Base-by-base conservation (phyloP, 2,329 filamentous ascomycete species). In the Fusarium sp. region DNA sequence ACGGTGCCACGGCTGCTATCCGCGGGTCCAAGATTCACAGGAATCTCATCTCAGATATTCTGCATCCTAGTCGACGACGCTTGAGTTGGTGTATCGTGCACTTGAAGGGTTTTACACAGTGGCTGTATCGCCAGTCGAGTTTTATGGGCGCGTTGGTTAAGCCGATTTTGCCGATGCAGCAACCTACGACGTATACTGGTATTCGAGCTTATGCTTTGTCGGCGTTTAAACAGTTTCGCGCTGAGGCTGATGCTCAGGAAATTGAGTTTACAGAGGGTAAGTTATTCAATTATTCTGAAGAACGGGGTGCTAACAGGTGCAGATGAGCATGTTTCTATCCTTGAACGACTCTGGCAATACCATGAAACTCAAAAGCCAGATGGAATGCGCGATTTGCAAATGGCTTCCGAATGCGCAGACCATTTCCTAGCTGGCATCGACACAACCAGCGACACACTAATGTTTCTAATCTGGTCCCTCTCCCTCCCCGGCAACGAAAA, bases 371-470 rank as follows among this genome's bases (percentile, higher is more conserved):
- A 73, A 5, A 78, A 74, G 31, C 58, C 67, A 4, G 57, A 57
- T 11, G 68, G 73, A 5, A 70, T 85, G 6, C 75, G 78, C 12
- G 81, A 82, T 31, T 68, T 85, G 9, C 83, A 86, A 21, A 83
- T 85, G 41, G 85, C 85, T 1, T 84, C 84, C 0, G 85, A 88
- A 73, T 81, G 79, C 14, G 84, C 85, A 1, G 85, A 88, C 56
- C 85, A 88, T 61, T 79, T 87, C 14, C 77, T 84, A 1, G 85
- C 85, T 0, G 85, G 84, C 0, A 84, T 86, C 12, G 83, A 87
- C 59, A 87, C 85, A 1, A 86, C 84, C 1, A 83, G 83, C 25
- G 84, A 87, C 51, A 84, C 84, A 0, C 62, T 85, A 3, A 85
- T 85, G 80, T 86, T 85, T 61, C 73, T 82, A 0, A 76, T 87